Evolutionary conservation across 1,139 yeast genomes (phyloP).

Genomic region (Hansenula sp.): DNA sequence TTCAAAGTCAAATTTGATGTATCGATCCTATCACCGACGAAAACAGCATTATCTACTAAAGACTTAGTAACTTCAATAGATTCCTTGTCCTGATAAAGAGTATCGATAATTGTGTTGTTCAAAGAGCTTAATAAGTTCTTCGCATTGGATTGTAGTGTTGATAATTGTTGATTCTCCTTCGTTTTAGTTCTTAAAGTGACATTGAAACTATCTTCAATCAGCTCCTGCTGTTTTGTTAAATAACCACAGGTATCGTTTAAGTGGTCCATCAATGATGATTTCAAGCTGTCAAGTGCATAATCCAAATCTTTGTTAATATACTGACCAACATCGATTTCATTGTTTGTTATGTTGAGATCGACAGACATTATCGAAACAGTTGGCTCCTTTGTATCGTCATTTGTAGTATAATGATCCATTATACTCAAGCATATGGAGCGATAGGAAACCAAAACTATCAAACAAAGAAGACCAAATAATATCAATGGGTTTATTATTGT

Average conservation of each 20-base stretch:
- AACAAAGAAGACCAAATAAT: constrained; percentile 1
- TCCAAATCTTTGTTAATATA: not conserved
- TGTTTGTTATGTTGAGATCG: not conserved
- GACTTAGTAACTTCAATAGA: constrained; percentile 2
- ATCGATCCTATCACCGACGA: constrained; percentile 10
- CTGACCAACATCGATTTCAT: not conserved
- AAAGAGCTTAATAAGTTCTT: not conserved
- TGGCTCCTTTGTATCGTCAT: not conserved
- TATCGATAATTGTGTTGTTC: constrained; percentile 2
- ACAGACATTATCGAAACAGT: not conserved
- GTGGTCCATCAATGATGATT: not conserved
- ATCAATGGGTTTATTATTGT: constrained; percentile 5
- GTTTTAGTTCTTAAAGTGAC: not conserved
- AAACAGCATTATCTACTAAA: constrained; percentile 7
- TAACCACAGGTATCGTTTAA: not conserved
- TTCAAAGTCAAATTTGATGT: constrained; percentile 7
- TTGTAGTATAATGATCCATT: not conserved
- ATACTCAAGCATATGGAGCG: not conserved
- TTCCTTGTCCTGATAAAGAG: constrained; percentile 1
- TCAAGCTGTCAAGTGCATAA: too few species aligned
- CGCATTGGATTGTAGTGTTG: not conserved
- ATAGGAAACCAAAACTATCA: not conserved
- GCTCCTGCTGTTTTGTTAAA: not conserved
- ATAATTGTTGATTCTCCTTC: not conserved
- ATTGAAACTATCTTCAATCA: not conserved